Percentiles rank a stretch among this genome's conserved stretches.
These are phyloP conservation scores for Penicillium sp. DNA, from an alignment of 2,329 filamentous ascomycete species.

Conservation along the genomic window DNA sequence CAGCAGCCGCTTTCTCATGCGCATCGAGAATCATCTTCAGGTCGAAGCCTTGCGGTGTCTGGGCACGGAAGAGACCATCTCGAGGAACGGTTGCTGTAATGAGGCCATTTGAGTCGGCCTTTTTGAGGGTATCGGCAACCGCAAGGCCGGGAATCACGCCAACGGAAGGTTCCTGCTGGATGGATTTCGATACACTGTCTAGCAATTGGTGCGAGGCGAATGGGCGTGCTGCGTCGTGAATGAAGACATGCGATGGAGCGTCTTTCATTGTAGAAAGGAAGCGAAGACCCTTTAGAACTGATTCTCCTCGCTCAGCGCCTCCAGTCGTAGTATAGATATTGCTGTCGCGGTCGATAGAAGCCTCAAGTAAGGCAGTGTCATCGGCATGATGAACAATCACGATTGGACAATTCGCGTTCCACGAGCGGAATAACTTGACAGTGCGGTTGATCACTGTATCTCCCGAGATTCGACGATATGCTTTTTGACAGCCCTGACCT, in stretches of 20 bases:
- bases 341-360: constrained; percentile 4
- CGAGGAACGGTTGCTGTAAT: constrained; percentile 5
- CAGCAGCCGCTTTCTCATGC: background rate
- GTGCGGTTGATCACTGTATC: constrained; percentile 10
- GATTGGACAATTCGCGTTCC: constrained; percentile 3
- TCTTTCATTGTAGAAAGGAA: background rate
- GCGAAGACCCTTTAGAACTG: constrained; percentile 7
- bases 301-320: constrained; percentile 3
- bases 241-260: constrained; percentile 7
- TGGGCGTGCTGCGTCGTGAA: constrained; percentile 8
- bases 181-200: background rate
- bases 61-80: constrained; percentile 5
- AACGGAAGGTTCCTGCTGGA: background rate
- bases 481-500: constrained; percentile 7
- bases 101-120: constrained; percentile 1
- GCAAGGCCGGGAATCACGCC: constrained; percentile 7
- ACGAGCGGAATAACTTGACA: constrained; percentile 6
- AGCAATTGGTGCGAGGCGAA: constrained; percentile 3
- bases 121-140: constrained; percentile 7
- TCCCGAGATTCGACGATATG: constrained; percentile 7
- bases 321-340: constrained; percentile 1
- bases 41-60: constrained; percentile 9
- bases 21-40: background rate
- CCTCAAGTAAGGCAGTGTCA: background rate
- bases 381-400: constrained; percentile 7